Evolutionary conservation across 2,329 filamentous ascomycete genomes (phyloP), one percentile per base, ranked within the genome.

Genomic region (Aspergillus pseudonomiae): DNA sequence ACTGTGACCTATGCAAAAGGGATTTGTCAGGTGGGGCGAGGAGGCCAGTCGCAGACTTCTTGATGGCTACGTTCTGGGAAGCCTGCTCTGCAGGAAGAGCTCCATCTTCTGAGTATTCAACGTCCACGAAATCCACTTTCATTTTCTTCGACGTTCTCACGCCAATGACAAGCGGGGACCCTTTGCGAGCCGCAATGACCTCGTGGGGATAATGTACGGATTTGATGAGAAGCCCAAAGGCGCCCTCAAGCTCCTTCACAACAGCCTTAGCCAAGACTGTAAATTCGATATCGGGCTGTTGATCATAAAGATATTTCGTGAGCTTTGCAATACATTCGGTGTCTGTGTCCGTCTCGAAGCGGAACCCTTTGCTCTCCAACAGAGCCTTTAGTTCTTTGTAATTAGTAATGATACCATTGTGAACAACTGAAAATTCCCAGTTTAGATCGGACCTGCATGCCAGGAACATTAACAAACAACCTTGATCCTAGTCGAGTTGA

Each of bases 341-440:
- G 78, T 99, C 95, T 71, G 95, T 99, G 83, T 99, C 94, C 59
- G 95, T 99, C 89, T 99, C 95, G 79, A 99, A 99, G 77, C 90
- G 91, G 89, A 97, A 96, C 78, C 95, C 95, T 88, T 98, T 99
- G 85, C 86, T 87, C 83, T 91, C 88, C 72, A 99, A 87, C 68
- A 99, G 89, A 67, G 91, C 92, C 89, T 94, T 97, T 75, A 99
- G 85, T 84, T 99, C 95, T 87, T 99, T 99, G 89, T 99, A 99
- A 88, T 99, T 99, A 85, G 95, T 99, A 83, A 99, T 99, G 86
- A 99, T 99, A 78, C 95, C 95, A 83, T 99, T 99, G 90, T 99
- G 95, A 66, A 98, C 95, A 74, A 99, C 90, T 70, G 92, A 87
- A 81, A 99, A 99, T 83, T 99, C 91, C 93, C 94, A 99, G 75